Evolutionary conservation across 2,329 filamentous ascomycete species (phyloP).

Genomic region (Graphilbum fragrans): DNA sequence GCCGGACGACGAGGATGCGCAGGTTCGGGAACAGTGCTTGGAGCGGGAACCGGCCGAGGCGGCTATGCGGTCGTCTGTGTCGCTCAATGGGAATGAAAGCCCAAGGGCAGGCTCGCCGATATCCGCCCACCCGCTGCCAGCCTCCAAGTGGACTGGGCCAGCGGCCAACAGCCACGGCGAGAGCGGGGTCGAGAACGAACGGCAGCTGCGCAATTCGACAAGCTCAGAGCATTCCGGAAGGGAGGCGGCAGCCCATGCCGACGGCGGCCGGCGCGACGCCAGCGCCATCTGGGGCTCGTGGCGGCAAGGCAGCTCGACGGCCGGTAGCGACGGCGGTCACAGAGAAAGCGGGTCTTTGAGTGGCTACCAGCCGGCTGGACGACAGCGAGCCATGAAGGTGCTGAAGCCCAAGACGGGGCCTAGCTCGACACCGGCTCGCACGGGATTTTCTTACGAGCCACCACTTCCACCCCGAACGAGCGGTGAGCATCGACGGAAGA

Average conservation of each 20-base stretch:
- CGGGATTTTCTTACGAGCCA: slow-evolving; percentile 40
- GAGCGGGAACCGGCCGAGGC: neutral
- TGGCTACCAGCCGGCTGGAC: slow-evolving; percentile 57
- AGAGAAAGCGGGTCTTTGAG: slow-evolving; percentile 43
- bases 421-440: slow-evolving; percentile 35
- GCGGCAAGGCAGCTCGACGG: slow-evolving; percentile 43
- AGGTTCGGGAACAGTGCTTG: neutral
- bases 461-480: slow-evolving; percentile 29
- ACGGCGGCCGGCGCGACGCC: slow-evolving; percentile 29
- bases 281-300: slow-evolving; percentile 58
- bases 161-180: slow-evolving; percentile 28
- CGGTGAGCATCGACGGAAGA: slow-evolving; percentile 41
- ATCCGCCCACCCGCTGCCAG: slow-evolving; percentile 20
- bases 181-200: slow-evolving; percentile 31
- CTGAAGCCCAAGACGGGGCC: slow-evolving; percentile 59
- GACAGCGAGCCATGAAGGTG: slow-evolving; percentile 74
- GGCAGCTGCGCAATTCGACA: slow-evolving; percentile 15
- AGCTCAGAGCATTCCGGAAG: slow-evolving; percentile 15
- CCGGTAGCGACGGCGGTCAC: slow-evolving; percentile 38
- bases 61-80: neutral
- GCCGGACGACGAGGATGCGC: neutral
- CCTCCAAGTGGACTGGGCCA: slow-evolving; percentile 17
- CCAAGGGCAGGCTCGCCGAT: slow-evolving; percentile 23
- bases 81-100: slow-evolving; percentile 15
- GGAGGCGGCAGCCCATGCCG: too few species aligned